phyloP scores from a whole-genome alignment of 2,329 filamentous ascomycete genomes.

The Dactylonectria macrodidyma region DNA sequence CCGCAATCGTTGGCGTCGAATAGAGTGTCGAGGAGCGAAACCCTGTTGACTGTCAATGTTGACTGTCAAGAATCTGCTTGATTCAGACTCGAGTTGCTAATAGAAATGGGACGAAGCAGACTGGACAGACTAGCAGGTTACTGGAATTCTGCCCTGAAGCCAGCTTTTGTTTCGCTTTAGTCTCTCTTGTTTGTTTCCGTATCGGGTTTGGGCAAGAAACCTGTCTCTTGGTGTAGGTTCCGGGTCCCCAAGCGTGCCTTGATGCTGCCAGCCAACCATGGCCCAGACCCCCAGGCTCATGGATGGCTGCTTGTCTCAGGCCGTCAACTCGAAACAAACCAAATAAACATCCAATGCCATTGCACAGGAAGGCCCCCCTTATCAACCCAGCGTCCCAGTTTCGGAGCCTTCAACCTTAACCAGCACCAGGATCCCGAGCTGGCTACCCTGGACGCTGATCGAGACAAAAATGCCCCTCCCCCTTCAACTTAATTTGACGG shows the following conservation, averaged over 20 bases:
- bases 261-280: slow-evolving; percentile 11
- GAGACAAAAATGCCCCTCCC: not conserved
- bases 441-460: not conserved
- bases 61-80: not conserved
- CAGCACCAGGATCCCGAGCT: not conserved
- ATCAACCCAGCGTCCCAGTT: not conserved
- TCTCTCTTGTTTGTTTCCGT: not conserved
- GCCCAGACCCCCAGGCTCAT: slow-evolving; percentile 1
- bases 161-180: not conserved
- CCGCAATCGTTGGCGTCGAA: slow-evolving; percentile 15
- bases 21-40: slow-evolving; percentile 1
- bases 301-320: slow-evolving; percentile 18
- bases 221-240: not conserved
- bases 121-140: not conserved
- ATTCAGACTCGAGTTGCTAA: slow-evolving; percentile 4
- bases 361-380: not conserved
- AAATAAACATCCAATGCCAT: slow-evolving; percentile 1
- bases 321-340: slow-evolving; percentile 26
- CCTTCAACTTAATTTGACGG: not conserved
- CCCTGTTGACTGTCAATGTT: not conserved
- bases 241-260: too few species aligned
- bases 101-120: not conserved
- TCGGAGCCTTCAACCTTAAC: not conserved
- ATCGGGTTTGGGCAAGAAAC: not conserved
- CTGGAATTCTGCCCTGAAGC: not conserved